Evolutionary conservation across 2,329 filamentous ascomycete species (phyloP).

Genomic region (Fusarium guadeloupense): DNA sequence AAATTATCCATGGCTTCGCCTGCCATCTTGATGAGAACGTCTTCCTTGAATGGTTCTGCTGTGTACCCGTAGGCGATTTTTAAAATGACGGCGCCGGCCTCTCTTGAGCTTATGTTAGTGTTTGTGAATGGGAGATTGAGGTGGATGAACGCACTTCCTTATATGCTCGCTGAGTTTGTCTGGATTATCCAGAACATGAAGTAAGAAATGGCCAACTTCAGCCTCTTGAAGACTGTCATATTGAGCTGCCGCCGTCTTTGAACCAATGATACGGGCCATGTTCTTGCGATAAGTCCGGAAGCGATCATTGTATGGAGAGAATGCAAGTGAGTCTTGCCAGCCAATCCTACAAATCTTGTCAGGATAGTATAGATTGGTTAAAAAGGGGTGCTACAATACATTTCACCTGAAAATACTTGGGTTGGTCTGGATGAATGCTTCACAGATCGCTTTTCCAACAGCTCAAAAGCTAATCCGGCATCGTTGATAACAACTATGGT

Average conservation of each 20-base stretch:
- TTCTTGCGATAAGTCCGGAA: conserved; percentile 56
- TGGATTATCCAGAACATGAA: conserved; percentile 50
- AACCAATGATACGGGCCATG: conserved; percentile 56
- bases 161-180: conserved; percentile 53
- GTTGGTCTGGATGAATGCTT: conserved; percentile 26
- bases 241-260: conserved; percentile 49
- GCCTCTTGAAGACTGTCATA: conserved; percentile 55
- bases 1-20: conserved; percentile 31
- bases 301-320: conserved; percentile 49
- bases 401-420: conserved; percentile 25
- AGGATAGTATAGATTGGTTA: neutral
- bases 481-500: conserved; percentile 55
- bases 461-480: conserved; percentile 46
- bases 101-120: conserved; percentile 10
- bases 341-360: conserved; percentile 9
- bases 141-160: conserved; percentile 46
- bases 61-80: conserved; percentile 37
- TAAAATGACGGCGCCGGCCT: conserved; percentile 27
- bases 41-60: conserved; percentile 24
- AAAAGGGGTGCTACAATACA: conserved; percentile 1
- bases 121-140: no score
- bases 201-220: conserved; percentile 46
- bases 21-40: conserved; percentile 26
- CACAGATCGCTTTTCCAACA: conserved; percentile 44
- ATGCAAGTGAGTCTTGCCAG: conserved; percentile 47